These are phyloP conservation scores for Micromonas commoda DNA, from an alignment of 139 green algal species.

Conservation along the genomic window DNA sequence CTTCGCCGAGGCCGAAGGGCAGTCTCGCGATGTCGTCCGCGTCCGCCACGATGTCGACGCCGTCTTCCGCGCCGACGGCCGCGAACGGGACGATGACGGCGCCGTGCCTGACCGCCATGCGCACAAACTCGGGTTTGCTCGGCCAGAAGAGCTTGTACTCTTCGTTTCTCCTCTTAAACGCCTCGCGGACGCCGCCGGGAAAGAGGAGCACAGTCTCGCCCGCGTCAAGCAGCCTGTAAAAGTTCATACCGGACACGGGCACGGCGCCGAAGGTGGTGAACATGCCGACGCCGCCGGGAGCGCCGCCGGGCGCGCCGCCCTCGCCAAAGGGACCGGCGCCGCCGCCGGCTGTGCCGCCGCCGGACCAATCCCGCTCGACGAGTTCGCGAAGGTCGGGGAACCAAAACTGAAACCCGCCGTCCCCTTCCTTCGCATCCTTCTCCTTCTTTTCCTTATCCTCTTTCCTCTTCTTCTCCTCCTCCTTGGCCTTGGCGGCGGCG, in stretches of 20 bases:
- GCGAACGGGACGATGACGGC: conserved; percentile 92
- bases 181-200: conserved; percentile 58
- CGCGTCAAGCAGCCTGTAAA: conserved; percentile 65
- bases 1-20: conserved; percentile 3
- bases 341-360: background rate
- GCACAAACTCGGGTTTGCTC: conserved; percentile 78
- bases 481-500: background rate
- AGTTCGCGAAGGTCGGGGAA: no score
- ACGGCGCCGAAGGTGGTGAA: conserved; percentile 86
- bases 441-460: background rate
- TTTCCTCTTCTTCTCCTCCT: background rate
- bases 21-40: conserved; percentile 32
- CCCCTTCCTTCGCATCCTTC: background rate
- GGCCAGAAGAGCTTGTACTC: conserved; percentile 93
- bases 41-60: conserved; percentile 41
- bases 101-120: conserved; percentile 73
- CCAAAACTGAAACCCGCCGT: no score
- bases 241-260: conserved; percentile 64
- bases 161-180: conserved; percentile 65
- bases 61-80: conserved; percentile 73
- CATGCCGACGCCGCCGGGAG: conserved; percentile 34
- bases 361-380: no score
- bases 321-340: conserved; percentile 9
- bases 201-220: conserved; percentile 81
- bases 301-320: background rate